Percentiles rank a stretch among this genome's conserved stretches.
Conservation (phyloP, 2,329 filamentous ascomycete genomes). For the Ceratocystis harringtonii region DNA sequence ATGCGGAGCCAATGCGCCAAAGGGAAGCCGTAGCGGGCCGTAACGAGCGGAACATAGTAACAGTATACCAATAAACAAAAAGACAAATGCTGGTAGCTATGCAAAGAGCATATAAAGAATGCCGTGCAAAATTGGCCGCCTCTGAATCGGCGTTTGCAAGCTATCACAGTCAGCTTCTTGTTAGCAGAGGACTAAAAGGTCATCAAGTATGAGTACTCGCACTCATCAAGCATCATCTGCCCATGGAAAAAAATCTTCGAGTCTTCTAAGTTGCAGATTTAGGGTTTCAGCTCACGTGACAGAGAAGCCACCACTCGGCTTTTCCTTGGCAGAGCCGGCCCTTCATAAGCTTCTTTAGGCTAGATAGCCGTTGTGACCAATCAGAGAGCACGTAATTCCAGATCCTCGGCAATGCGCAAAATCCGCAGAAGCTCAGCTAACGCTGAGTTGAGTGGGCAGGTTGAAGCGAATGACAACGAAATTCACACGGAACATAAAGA, state of each 20-base stretch:
- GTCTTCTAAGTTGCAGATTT: not conserved
- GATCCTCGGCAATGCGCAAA: conserved; percentile 36
- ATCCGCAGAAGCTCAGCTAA: conserved; percentile 7
- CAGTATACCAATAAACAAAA: not conserved
- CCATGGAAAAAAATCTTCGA: not conserved
- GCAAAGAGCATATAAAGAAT: not conserved
- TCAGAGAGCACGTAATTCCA: conserved; percentile 30
- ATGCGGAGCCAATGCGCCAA: conserved; percentile 4
- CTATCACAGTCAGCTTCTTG: not conserved
- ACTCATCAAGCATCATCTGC: not conserved
- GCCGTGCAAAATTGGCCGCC: not conserved
- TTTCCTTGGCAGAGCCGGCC: conserved; percentile 7
- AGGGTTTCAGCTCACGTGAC: not conserved
- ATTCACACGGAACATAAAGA: not conserved
- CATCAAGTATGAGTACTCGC: not conserved
- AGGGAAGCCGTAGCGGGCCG: conserved; percentile 2
- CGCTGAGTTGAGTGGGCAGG: not conserved
- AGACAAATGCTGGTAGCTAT: not conserved
- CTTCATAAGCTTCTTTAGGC: not conserved
- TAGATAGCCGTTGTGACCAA: conserved; percentile 27
- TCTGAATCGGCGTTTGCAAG: not conserved
- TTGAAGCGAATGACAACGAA: not conserved
- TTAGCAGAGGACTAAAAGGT: not conserved
- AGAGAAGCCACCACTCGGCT: not conserved
- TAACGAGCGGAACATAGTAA: conserved; percentile 14